Evolutionary conservation across 495 filamentous ascomycete species (phyloP).

Genomic region (Hypomontagnella monticulosa): DNA sequence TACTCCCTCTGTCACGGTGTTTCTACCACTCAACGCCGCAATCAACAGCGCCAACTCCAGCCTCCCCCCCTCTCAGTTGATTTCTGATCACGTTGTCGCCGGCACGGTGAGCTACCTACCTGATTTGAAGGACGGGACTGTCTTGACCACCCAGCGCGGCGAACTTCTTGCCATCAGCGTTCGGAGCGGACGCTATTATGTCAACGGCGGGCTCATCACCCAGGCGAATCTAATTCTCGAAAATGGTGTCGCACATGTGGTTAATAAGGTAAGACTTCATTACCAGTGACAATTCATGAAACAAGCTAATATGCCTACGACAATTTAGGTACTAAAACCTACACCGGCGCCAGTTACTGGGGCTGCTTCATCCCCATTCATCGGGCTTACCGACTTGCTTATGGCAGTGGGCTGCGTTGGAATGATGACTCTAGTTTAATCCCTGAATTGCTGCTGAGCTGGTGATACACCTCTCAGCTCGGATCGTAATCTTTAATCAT

Average conservation of each 20-base stretch:
- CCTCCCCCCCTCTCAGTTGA: slow-evolving; percentile 13
- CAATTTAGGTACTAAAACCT: slow-evolving; percentile 14
- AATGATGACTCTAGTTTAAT: slow-evolving; percentile 13
- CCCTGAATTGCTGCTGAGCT: not conserved
- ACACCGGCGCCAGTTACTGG: slow-evolving; percentile 9
- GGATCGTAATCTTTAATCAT: slow-evolving; percentile 11
- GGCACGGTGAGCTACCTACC: slow-evolving; percentile 48
- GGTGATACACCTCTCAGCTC: not conserved
- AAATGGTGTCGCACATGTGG: slow-evolving; percentile 53
- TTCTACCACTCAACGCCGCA: slow-evolving; percentile 40
- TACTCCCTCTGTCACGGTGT: slow-evolving; percentile 39
- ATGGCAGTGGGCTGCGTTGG: slow-evolving; percentile 3
- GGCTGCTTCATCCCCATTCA: slow-evolving; percentile 9
- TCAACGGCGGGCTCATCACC: slow-evolving; percentile 51
- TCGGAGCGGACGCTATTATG: slow-evolving; percentile 37
- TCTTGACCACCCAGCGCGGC: slow-evolving; percentile 45
- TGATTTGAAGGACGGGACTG: slow-evolving; percentile 39
- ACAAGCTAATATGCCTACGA: not conserved
- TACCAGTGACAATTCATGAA: not conserved
- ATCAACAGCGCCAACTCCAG: slow-evolving; percentile 31
- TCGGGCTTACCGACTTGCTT: slow-evolving; percentile 9
- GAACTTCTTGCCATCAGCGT: slow-evolving; percentile 45
- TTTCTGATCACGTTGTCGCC: slow-evolving; percentile 45
- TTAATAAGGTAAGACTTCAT: slow-evolving; percentile 46
- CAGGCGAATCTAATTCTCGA: slow-evolving; percentile 44